Evolutionary conservation across 495 filamentous ascomycete species (phyloP), one percentile per base, ranked within the genome.

Genomic region (Neurospora sp.): DNA sequence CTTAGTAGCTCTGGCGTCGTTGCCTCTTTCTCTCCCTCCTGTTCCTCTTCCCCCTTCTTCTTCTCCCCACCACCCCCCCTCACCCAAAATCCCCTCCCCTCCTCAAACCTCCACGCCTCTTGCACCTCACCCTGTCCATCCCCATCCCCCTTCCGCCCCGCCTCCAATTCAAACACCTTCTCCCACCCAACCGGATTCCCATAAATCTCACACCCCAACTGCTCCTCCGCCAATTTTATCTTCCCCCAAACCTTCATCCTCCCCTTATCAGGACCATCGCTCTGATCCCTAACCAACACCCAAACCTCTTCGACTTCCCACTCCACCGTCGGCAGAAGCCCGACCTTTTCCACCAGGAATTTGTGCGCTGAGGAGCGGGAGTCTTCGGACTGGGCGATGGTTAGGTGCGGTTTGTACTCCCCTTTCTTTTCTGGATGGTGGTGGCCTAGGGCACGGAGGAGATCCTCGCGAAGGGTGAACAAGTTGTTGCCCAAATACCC

Each of bases 311-410:
- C 74, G 3, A 82, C 82, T 4, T 75, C 74, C 86, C 87, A 89
- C 18, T 77, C 72, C 8, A 86, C 39, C 4, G 65, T 42, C 1
- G 82, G 81, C 9, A 89, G 35, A 14, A 80, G 61, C 6, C 73
- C 71, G 2, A 83, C 80, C 69, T 89, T 88, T 10, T 83, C 78
- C 20, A 86, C 39, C 27, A 87, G 74, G 39, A 80, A 85, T 18
- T 81, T 78, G 69, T 86, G 83, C 35, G 78, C 68, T 3, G 78
- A 73, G 0, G 75, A 73, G n/a, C 70, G 27, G 8, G 77, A 40
- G 20, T 82, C 81, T 42, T 85, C 82, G 8, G 80, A 86, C 71
- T 89, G 87, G 1, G 84, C 88, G 68, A 90, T 71, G 1, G 86
- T 89, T 77, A 90, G 73, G 74, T 89, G 86, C 78, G 82, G 79